Conservation (phyloP, 2,329 filamentous ascomycete genomes). For the Cladophialophora psammophila region DNA sequence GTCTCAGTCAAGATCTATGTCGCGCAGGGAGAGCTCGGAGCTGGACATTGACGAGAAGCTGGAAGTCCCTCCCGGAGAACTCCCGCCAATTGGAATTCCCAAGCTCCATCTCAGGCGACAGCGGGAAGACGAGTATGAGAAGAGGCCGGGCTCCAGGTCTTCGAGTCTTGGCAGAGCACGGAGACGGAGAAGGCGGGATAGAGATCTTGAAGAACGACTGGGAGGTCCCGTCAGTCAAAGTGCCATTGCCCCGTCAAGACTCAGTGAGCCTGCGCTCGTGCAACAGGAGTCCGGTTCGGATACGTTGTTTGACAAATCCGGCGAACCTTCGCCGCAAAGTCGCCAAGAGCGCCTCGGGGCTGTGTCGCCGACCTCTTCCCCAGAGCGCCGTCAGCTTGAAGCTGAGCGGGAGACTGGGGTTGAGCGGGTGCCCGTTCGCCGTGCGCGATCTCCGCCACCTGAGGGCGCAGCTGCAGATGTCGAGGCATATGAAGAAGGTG, state of each 20-base stretch:
- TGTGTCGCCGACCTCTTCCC: conserved; percentile 30
- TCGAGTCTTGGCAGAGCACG: conserved; percentile 53
- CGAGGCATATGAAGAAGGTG: conserved; percentile 81
- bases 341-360: conserved; percentile 25
- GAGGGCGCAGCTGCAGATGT: conserved; percentile 48
- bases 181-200: conserved; percentile 70
- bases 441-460: conserved; percentile 10
- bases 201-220: conserved; percentile 74
- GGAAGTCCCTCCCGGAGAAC: conserved; percentile 70
- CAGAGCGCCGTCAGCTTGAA: conserved; percentile 51
- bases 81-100: conserved; percentile 75
- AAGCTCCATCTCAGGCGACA: conserved; percentile 82
- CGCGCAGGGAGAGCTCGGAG: conserved; percentile 68
- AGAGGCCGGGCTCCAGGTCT: conserved; percentile 62
- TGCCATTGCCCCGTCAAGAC: conserved; percentile 75
- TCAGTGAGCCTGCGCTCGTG: conserved; percentile 43
- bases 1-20: conserved; percentile 83
- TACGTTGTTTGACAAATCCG: conserved; percentile 39
- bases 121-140: conserved; percentile 72
- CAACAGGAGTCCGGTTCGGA: conserved; percentile 38
- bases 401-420: conserved; percentile 42
- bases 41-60: conserved; percentile 58
- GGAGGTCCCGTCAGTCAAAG: conserved; percentile 90
- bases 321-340: conserved; percentile 37
- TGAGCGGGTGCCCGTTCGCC: conserved; percentile 46